Evolutionary conservation across 2,329 filamentous ascomycete genomes (phyloP).

Genomic region (Albophoma yamanashiensis): DNA sequence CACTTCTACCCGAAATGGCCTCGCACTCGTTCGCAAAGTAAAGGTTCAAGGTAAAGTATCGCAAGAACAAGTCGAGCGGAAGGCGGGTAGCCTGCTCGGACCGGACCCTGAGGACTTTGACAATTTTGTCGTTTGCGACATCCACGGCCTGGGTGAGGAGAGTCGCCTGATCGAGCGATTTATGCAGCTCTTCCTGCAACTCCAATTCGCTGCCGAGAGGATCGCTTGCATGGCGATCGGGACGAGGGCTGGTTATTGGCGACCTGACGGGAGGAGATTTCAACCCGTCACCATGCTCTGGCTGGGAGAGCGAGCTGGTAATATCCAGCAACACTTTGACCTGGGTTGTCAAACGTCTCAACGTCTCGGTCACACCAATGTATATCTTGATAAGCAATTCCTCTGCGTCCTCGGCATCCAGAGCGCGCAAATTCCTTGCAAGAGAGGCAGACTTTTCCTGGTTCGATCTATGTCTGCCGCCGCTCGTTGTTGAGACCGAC

Average conservation of each 20-base stretch:
- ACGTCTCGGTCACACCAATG: slow-evolving; percentile 73
- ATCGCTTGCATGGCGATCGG: slow-evolving; percentile 16
- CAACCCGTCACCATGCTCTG: slow-evolving; percentile 24
- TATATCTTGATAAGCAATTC: slow-evolving; percentile 75
- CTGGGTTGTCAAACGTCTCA: slow-evolving; percentile 78
- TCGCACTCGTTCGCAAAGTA: slow-evolving; percentile 83
- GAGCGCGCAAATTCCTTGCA: slow-evolving; percentile 73
- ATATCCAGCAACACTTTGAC: slow-evolving; percentile 93
- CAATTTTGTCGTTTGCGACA: slow-evolving; percentile 64
- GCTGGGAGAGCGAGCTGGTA: slow-evolving; percentile 59
- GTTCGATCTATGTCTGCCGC: slow-evolving; percentile 58
- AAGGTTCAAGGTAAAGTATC: slow-evolving; percentile 74
- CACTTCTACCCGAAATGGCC: slow-evolving; percentile 69
- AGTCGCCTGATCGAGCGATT: slow-evolving; percentile 66
- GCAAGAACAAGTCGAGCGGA: slow-evolving; percentile 59
- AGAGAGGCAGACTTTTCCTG: slow-evolving; percentile 86
- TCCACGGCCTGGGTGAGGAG: slow-evolving; percentile 73
- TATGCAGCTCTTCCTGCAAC: slow-evolving; percentile 65
- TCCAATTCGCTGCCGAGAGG: slow-evolving; percentile 24
- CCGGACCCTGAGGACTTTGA: slow-evolving; percentile 66
- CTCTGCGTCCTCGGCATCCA: slow-evolving; percentile 79
- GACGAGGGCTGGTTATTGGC: slow-evolving; percentile 40
- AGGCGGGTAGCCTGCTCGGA: slow-evolving; percentile 62
- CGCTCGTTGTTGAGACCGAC: slow-evolving; percentile 66
- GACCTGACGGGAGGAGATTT: slow-evolving; percentile 40